Base-by-base conservation (phyloP, 495 filamentous ascomycete genomes). In the Talaromyces thailandensis region DNA sequence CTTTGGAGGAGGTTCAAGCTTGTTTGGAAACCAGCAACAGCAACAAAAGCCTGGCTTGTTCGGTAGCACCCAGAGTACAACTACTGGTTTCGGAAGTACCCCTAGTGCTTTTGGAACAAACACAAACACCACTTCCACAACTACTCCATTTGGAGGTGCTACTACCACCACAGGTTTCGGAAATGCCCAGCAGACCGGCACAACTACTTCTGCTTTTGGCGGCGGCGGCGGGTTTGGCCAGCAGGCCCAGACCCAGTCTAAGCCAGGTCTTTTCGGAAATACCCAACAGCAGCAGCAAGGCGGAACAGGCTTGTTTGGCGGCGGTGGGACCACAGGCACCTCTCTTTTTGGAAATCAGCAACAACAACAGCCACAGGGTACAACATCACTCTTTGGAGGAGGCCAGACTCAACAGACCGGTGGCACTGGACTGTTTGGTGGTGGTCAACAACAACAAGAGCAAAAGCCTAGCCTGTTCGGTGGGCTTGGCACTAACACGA, bases 401-500 rank as follows among this genome's bases (percentile, higher is more conserved):
- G 55, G 63, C 21, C 67, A 73, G 45, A 57, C 61, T 58, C 63
- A 67, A 60, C 65, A 64, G 45, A 48, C 61, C 12, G 60, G 62
- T 23, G 63, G 63, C 58, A 67, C 68, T 60, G 67, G 76, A 11
- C 61, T 80, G 6, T 80, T 81, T 58, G 75, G 75, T n/a, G 68
- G 64, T 26, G 60, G 62, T 40, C 76, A 74, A 63, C 72, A 68
- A 63, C 72, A 68, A 56, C 82, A 83, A 64, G 79, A 78, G 64
- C 82, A 79, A 61, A 82, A 85, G 37, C 74, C 83, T 9, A 76
- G 86, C 56, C 70, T 90, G 4, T 90, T 91, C 67, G 84, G 83
- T 1, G 28, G 37, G 32, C 6, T 31, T n/a, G 76, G 66, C 58
- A 73, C 63, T 16, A 60, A 65, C 12, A 68, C 70, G 3, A 6